Conservation (phyloP, 306 rosid genomes). For the Citrullus mucosospermus region DNA sequence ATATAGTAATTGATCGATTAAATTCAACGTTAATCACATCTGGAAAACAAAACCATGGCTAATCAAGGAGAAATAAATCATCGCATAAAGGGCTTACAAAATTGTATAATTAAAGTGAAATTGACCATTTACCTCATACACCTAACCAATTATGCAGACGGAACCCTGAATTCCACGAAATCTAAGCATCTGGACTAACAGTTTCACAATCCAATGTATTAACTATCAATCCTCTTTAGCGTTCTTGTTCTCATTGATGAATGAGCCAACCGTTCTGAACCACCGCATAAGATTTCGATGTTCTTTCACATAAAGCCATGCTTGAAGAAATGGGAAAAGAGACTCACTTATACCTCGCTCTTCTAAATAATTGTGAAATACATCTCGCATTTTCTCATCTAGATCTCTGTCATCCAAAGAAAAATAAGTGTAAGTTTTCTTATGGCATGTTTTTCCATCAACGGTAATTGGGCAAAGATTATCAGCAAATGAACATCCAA, state of each 20-base stretch:
- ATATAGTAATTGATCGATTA: not conserved
- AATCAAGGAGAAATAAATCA: not conserved
- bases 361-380: slow-evolving; percentile 63
- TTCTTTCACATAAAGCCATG: slow-evolving; percentile 92
- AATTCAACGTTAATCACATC: not conserved
- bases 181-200: not conserved
- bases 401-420: slow-evolving; percentile 47
- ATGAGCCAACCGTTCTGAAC: slow-evolving; percentile 60
- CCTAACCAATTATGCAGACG: not conserved
- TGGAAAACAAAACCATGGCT: not conserved
- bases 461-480: not conserved
- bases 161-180: not conserved
- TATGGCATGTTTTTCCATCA: not conserved
- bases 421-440: not conserved
- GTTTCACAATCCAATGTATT: not conserved
- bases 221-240: slow-evolving; percentile 24
- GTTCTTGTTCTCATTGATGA: slow-evolving; percentile 38
- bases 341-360: slow-evolving; percentile 76
- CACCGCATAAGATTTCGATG: slow-evolving; percentile 77
- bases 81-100: not conserved
- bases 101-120: not conserved
- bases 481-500: not conserved
- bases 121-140: not conserved
- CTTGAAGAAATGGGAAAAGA: slow-evolving; percentile 84
- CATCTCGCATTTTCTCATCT: slow-evolving; percentile 65